phyloP scores from a whole-genome alignment of 192 early-diverging fungal genomes.

The Cetraspora pellucida region DNA sequence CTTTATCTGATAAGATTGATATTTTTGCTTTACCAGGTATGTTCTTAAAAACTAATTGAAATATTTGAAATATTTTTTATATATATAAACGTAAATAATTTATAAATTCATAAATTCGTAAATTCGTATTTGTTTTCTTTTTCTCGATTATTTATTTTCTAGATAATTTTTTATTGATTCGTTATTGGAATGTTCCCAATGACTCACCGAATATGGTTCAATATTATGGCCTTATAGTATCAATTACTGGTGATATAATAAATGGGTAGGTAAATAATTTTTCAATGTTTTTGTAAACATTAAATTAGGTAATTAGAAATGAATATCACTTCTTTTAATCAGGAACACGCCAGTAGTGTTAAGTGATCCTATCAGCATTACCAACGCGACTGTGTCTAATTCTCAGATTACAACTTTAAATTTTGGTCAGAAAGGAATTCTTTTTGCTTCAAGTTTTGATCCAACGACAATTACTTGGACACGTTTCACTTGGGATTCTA shows the following conservation, averaged over 20 bases:
- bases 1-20: neutral
- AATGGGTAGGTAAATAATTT: neutral
- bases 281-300: too few relatives aligned
- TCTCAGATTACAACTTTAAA: neutral
- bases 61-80: neutral
- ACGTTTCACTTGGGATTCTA: neutral
- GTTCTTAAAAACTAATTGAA: neutral
- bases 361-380: neutral
- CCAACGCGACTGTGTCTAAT: neutral
- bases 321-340: too few relatives aligned
- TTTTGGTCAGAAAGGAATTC: neutral
- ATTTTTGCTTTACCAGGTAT: neutral
- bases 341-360: neutral
- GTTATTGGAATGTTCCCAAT: neutral
- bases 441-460: neutral
- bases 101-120: too few relatives aligned
- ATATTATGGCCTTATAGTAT: neutral
- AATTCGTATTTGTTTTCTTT: neutral
- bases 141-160: neutral
- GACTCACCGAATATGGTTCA: neutral
- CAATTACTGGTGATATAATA: neutral
- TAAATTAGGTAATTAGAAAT: too few relatives aligned
- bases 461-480: neutral
- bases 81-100: too few relatives aligned
- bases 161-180: neutral